Conservation (phyloP, 768 basidiomycete genomes). For the Cubamyces sp. region DNA sequence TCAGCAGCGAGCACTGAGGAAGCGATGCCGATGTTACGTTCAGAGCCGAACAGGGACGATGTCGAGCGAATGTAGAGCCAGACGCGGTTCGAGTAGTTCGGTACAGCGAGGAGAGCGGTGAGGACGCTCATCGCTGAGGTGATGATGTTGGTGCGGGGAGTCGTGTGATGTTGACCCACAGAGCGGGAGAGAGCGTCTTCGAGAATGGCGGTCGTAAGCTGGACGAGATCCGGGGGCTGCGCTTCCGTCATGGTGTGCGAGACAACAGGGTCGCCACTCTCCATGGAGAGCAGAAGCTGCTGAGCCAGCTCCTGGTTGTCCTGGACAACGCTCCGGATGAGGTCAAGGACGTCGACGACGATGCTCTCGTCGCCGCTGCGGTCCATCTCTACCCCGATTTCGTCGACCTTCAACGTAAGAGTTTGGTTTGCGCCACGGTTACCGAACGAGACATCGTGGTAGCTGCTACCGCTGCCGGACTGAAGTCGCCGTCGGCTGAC, state of each 20-base stretch:
- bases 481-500: constrained; percentile 60
- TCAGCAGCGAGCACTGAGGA: constrained; percentile 72
- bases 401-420: constrained; percentile 53
- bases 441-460: constrained; percentile 59
- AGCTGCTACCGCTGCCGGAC: constrained; percentile 41
- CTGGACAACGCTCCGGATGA: constrained; percentile 76
- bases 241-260: constrained; percentile 55
- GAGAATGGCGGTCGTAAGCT: constrained; percentile 78
- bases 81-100: constrained; percentile 77
- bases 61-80: constrained; percentile 90
- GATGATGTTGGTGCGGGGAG: constrained; percentile 59
- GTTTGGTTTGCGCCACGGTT: constrained; percentile 39
- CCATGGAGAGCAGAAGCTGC: constrained; percentile 68
- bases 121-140: constrained; percentile 84
- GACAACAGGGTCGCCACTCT: constrained; percentile 57
- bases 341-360: constrained; percentile 76
- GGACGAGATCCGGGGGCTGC: constrained; percentile 72
- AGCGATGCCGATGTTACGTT: constrained; percentile 56
- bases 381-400: constrained; percentile 74
- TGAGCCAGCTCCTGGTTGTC: constrained; percentile 68
- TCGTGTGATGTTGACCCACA: constrained; percentile 33
- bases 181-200: constrained; percentile 73
- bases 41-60: constrained; percentile 72
- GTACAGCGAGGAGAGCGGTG: constrained; percentile 72
- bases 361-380: constrained; percentile 62